These are phyloP conservation scores for Brassica cretica DNA, from an alignment of 345 rosid genomes.

Conservation along the genomic window DNA sequence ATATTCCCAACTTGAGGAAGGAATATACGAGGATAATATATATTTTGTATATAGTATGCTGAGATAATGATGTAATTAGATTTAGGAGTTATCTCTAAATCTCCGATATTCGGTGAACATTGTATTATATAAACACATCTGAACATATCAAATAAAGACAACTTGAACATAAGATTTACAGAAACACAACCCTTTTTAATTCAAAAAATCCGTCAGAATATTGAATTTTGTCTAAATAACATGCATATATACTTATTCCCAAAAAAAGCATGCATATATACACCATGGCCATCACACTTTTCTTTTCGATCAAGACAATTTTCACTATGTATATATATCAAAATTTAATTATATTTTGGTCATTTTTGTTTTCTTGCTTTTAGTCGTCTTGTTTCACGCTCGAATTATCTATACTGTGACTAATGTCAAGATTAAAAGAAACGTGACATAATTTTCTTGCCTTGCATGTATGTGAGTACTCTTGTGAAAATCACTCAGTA, in stretches of 20 bases:
- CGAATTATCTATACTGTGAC: not conserved
- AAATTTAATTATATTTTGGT: not conserved
- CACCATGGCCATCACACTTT: not conserved
- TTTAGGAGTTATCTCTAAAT: no score
- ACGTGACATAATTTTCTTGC: not conserved
- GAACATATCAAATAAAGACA: no score
- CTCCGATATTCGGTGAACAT: no score
- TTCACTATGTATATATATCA: not conserved
- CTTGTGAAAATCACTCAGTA: not conserved
- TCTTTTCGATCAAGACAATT: not conserved
- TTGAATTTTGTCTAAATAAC: not conserved
- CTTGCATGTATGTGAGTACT: constrained; percentile 18
- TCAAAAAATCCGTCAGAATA: no score
- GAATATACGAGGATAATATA: no score
- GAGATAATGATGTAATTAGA: no score
- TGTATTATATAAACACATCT: no score
- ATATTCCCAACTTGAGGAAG: no score
- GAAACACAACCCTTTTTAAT: not conserved
- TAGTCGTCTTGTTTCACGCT: not conserved
- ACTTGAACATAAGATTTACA: no score
- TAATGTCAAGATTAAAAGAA: not conserved
- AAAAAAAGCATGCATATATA: not conserved
- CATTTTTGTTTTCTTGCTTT: not conserved
- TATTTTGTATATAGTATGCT: no score
- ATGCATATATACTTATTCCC: not conserved